These are phyloP conservation scores for Eremochloa ophiuroides DNA, from an alignment of 176 grass and related monocot genomes.

Conservation along the genomic window DNA sequence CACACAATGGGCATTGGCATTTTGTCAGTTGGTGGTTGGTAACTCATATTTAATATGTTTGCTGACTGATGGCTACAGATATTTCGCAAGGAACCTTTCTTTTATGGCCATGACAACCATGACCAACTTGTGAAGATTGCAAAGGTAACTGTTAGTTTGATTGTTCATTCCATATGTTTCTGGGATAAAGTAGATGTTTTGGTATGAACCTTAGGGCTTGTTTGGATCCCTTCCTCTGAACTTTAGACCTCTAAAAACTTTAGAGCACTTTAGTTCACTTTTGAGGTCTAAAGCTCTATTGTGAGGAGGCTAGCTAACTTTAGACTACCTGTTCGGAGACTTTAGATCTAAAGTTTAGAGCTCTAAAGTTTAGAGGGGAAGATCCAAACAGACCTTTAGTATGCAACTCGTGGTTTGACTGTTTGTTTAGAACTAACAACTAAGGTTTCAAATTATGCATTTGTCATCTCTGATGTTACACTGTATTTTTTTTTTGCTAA, in stretches of 20 bases:
- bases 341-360: too few species aligned
- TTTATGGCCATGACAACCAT: slow-evolving; percentile 98
- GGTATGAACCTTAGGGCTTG: background rate
- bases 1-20: slow-evolving; percentile 7
- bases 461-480: background rate
- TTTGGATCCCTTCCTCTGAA: too few species aligned
- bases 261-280: too few species aligned
- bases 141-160: slow-evolving; percentile 45
- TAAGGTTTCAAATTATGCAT: background rate
- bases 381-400: too few species aligned
- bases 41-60: slow-evolving; percentile 23
- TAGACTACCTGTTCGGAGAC: too few species aligned
- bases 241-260: too few species aligned
- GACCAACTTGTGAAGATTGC: slow-evolving; percentile 98
- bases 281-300: too few species aligned
- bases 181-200: background rate
- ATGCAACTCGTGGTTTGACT: background rate
- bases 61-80: slow-evolving; percentile 61
- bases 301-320: too few species aligned
- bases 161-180: background rate
- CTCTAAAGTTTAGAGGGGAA: too few species aligned
- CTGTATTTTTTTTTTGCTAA: too few species aligned
- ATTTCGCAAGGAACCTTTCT: slow-evolving; percentile 99
- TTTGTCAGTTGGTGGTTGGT: background rate
- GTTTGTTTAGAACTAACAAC: background rate